These are phyloP conservation scores for Tetracentron sinense DNA, from an alignment of 164 flowering plant genomes.

Conservation along the genomic window DNA sequence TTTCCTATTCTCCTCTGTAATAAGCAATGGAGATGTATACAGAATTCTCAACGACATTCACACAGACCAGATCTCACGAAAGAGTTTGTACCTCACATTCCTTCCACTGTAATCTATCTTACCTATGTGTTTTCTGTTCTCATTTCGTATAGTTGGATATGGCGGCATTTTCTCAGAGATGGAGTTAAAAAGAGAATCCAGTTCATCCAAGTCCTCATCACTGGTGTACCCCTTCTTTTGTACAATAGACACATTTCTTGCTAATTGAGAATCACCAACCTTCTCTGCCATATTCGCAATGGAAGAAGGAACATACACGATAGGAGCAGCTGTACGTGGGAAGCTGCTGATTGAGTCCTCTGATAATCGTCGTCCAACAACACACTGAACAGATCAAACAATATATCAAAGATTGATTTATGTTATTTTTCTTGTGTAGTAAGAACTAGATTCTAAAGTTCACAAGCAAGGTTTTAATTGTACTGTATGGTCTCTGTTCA, in stretches of 20 bases:
- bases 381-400: slow-evolving; percentile 36
- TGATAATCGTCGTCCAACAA: slow-evolving; percentile 54
- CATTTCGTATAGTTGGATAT: slow-evolving; percentile 30
- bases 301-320: slow-evolving; percentile 64
- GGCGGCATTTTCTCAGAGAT: slow-evolving; percentile 44
- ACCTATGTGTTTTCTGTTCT: slow-evolving; percentile 21
- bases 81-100: slow-evolving; percentile 69
- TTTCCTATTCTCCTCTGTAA: neutral
- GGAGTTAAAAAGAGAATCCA: slow-evolving; percentile 62
- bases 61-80: slow-evolving; percentile 74
- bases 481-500: no score
- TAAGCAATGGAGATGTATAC: neutral
- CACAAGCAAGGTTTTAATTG: no score
- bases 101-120: slow-evolving; percentile 16
- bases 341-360: slow-evolving; percentile 50
- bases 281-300: slow-evolving; percentile 57
- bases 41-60: neutral
- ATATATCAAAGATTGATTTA: neutral
- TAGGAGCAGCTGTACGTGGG: slow-evolving; percentile 68
- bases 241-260: slow-evolving; percentile 56
- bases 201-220: slow-evolving; percentile 88
- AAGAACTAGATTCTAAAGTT: neutral
- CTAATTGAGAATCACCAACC: slow-evolving; percentile 56
- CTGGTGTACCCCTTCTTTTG: slow-evolving; percentile 91
- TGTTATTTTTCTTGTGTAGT: neutral